phyloP scores from a whole-genome alignment of 2,329 filamentous ascomycete genomes.

The Aureobasidium sp. region DNA sequence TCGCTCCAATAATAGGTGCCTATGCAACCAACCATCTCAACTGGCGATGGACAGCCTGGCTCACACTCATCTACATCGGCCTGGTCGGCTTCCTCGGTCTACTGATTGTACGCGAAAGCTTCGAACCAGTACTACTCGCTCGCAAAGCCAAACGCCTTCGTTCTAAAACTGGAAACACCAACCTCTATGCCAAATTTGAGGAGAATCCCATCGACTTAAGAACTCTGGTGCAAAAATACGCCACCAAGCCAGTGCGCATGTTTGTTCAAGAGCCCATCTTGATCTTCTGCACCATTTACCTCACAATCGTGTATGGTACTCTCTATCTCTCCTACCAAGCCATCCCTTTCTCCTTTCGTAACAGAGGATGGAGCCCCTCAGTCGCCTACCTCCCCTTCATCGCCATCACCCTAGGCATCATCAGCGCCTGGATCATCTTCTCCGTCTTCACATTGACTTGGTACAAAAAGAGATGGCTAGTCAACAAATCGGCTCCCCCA shows the following conservation, averaged over 20 bases:
- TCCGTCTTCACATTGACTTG: slow-evolving; percentile 29
- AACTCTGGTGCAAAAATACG: slow-evolving; percentile 38
- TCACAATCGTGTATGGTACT: slow-evolving; percentile 28
- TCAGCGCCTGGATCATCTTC: slow-evolving; percentile 28
- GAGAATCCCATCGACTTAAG: slow-evolving; percentile 34
- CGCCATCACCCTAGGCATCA: slow-evolving; percentile 36
- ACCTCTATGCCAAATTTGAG: slow-evolving; percentile 39
- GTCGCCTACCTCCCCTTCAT: slow-evolving; percentile 39
- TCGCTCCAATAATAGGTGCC: slow-evolving; percentile 44
- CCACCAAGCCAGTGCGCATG: slow-evolving; percentile 36
- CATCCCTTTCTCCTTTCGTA: slow-evolving; percentile 41
- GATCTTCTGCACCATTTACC: slow-evolving; percentile 40
- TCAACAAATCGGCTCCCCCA: slow-evolving; percentile 24
- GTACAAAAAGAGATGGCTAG: slow-evolving; percentile 19
- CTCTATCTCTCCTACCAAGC: slow-evolving; percentile 43
- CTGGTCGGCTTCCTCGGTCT: slow-evolving; percentile 38
- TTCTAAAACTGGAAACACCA: slow-evolving; percentile 42
- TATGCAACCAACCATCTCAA: slow-evolving; percentile 45
- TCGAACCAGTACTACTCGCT: slow-evolving; percentile 42
- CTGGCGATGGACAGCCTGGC: slow-evolving; percentile 53
- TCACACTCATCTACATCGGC: slow-evolving; percentile 44
- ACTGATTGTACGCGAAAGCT: slow-evolving; percentile 48
- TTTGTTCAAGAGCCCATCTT: slow-evolving; percentile 44
- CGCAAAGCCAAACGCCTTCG: slow-evolving; percentile 43
- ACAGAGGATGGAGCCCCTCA: slow-evolving; percentile 36